Evolutionary conservation across 176 grass and related monocot genomes (phyloP).

Genomic region (Carex pumila): DNA sequence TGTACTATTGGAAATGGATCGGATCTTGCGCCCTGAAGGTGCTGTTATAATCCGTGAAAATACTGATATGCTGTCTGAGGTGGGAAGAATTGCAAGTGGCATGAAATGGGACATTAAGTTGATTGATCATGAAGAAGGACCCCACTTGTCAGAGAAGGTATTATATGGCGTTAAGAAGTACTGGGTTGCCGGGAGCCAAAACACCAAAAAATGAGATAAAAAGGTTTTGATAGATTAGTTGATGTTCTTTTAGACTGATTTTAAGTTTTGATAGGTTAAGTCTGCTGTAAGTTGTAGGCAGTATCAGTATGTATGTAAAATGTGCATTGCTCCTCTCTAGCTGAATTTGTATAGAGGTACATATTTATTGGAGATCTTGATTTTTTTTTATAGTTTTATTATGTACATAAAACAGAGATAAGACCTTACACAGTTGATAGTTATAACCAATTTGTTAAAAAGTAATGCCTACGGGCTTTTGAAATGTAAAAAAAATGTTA

Average conservation of each 20-base stretch:
- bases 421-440: too few species aligned
- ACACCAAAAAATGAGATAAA: conserved; percentile 11
- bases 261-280: background rate
- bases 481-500: too few species aligned
- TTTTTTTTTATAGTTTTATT: background rate
- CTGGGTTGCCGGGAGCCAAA: conserved; percentile 39
- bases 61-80: conserved; percentile 48
- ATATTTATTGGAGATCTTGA: background rate
- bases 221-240: background rate
- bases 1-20: conserved; percentile 85
- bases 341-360: background rate
- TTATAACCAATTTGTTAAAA: too few species aligned
- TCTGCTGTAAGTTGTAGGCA: background rate
- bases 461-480: too few species aligned
- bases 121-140: conserved; percentile 57
- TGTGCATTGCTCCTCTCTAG: background rate
- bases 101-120: conserved; percentile 64
- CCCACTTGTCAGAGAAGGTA: conserved; percentile 69
- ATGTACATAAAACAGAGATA: background rate
- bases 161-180: conserved; percentile 74
- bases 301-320: background rate
- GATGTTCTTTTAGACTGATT: background rate
- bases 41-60: conserved; percentile 66
- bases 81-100: conserved; percentile 51
- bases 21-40: conserved; percentile 76